Evolutionary conservation across 2,329 filamentous ascomycete genomes (phyloP).

Genomic region (Nemania bipapillata): DNA sequence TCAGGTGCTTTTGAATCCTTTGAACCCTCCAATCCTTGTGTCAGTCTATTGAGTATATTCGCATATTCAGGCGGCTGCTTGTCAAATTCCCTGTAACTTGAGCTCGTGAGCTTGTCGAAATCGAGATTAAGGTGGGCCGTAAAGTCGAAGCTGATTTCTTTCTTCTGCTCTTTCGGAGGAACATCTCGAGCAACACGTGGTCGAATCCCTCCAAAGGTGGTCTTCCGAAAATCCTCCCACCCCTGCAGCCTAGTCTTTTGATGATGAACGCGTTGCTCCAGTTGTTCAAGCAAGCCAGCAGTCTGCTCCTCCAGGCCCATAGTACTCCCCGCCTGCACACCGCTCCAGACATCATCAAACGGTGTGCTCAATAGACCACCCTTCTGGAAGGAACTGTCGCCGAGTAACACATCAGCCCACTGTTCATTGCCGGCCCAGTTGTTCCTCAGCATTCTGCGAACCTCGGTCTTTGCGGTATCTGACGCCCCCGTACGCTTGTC

Average conservation of each 20-base stretch:
- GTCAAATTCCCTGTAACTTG: conserved; percentile 27
- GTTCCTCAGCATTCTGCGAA: conserved; percentile 71
- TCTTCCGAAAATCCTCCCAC: conserved; percentile 76
- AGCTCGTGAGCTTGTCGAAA: conserved; percentile 52
- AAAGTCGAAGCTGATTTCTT: conserved; percentile 66
- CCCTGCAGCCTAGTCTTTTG: conserved; percentile 75
- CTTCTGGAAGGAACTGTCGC: conserved; percentile 66
- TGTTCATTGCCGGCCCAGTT: conserved; percentile 83
- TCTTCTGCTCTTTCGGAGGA: conserved; percentile 46
- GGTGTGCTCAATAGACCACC: conserved; percentile 73
- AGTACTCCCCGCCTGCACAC: conserved; percentile 69
- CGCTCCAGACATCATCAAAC: conserved; percentile 77
- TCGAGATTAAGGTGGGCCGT: conserved; percentile 62
- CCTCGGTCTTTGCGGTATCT: conserved; percentile 58
- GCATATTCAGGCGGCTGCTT: conserved; percentile 58
- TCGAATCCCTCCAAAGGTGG: conserved; percentile 55
- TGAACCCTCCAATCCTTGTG: conserved; percentile 54
- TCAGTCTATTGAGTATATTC: conserved; percentile 57
- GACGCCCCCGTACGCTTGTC: conserved; percentile 52
- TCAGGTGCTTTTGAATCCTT: conserved; percentile 46
- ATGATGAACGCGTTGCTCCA: conserved; percentile 73
- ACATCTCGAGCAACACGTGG: conserved; percentile 43
- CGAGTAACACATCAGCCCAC: conserved; percentile 77
- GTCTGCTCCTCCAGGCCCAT: conserved; percentile 65
- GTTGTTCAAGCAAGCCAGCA: conserved; percentile 71